Evolutionary conservation across 495 filamentous ascomycete species (phyloP), one percentile per base, ranked within the genome.

Genomic region (Friedmanniomyces endolithicus): DNA sequence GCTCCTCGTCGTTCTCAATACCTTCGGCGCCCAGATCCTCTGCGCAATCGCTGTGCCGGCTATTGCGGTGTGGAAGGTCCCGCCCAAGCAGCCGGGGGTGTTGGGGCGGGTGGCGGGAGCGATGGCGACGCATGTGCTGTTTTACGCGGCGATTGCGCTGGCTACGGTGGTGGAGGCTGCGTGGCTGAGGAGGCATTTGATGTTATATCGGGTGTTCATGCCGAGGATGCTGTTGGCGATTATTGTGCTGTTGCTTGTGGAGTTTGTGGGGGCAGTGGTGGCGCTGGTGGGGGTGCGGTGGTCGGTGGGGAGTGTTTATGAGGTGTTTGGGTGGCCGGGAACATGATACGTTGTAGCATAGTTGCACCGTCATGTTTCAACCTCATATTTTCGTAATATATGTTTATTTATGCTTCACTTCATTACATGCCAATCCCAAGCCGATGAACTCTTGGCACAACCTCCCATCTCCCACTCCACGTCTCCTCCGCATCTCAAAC

Each of bases 121-220:
- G 1, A 72, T 84, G 33, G 80, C 73, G 46, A 86, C 81, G 1
- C 84, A 92, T 64, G 68, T 90, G 6, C 73, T 87, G 2, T 95
- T 88, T 62, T 86, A 87, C 56, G 85, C 88, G 3, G 81, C 83
- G 24, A 78, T 95, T 63, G 81, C 82, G 34, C 70, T 92, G 11
- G 86, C 88, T 0, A 94, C 87, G 3, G 89, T 85, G 57, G 82
- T 86, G 68, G 94, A 87, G 83, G 87, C 90, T 0, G 89, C 86
- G 7, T 79, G 86, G 63, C 71, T 99, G 49, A 73, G 94, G 35
- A 76, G 92, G 48, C 92, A 99, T 71, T 73, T 98, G 45, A 98
- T 98, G 94, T 74, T 98, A 29, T 96, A 90, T 70, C 80, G 94
- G n/a, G 88, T 98, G 49, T 98, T 98, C 61, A 82, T 74, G 67